A percentile compares a stretch with the other conserved stretches of the same genome.
phyloP scores from a whole-genome alignment of 371 early-diverging fungal genomes.

The Dinochytrium kinnereticum region DNA sequence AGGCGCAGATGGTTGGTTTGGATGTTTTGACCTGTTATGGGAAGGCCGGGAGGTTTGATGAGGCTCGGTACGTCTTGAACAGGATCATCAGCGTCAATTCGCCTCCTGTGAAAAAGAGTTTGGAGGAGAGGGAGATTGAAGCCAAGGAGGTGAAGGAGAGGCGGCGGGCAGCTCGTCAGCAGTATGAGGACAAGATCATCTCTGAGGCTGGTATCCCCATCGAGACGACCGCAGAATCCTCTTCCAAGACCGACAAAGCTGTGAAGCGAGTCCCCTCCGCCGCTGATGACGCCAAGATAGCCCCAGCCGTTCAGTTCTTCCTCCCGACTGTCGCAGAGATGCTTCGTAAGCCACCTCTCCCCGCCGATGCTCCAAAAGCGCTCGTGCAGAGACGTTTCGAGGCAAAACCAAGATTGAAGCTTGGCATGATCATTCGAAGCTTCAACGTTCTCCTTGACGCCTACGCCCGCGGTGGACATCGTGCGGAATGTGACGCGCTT shows the following conservation, averaged over 20 bases:
- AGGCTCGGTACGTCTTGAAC: not conserved
- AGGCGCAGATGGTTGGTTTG: not conserved
- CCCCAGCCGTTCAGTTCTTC: not conserved
- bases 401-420: not conserved
- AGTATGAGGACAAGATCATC: not conserved
- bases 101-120: not conserved
- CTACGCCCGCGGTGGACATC: not conserved
- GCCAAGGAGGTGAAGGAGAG: not conserved
- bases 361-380: slow-evolving; percentile 1
- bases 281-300: not conserved
- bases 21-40: not conserved
- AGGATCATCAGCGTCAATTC: not conserved
- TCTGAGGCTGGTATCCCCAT: not conserved
- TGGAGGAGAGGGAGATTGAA: not conserved
- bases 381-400: not conserved
- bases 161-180: not conserved
- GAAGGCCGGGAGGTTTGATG: not conserved
- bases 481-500: not conserved
- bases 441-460: not conserved
- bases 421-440: not conserved
- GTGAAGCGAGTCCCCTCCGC: too few relatives aligned
- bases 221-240: too few relatives aligned
- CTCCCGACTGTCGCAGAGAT: not conserved
- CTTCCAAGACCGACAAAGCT: too few relatives aligned
- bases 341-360: not conserved